Conservation (phyloP, 768 basidiomycete species). For the Leccinum sublutescens region DNA sequence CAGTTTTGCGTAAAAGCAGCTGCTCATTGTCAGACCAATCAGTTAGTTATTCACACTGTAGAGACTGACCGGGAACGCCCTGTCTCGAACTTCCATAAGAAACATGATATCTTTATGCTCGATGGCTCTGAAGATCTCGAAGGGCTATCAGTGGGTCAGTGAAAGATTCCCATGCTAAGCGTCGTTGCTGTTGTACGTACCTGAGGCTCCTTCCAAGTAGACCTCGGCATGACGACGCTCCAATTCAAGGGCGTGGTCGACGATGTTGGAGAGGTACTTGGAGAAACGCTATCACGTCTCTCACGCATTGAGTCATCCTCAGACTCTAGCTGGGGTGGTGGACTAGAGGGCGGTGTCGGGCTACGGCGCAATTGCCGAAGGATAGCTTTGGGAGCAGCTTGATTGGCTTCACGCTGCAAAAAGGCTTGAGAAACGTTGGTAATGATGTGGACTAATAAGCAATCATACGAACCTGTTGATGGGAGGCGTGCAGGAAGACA, state of each 20-base stretch:
- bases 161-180: background rate
- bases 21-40: slow-evolving; percentile 26
- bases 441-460: slow-evolving; percentile 8
- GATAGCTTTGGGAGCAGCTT: slow-evolving; percentile 55
- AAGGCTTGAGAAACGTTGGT: slow-evolving; percentile 49
- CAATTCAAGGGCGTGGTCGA: slow-evolving; percentile 15
- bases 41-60: background rate
- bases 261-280: slow-evolving; percentile 23
- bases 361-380: slow-evolving; percentile 51
- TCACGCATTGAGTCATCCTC: slow-evolving; percentile 11
- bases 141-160: slow-evolving; percentile 38
- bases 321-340: slow-evolving; percentile 13
- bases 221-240: slow-evolving; percentile 15
- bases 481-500: slow-evolving; percentile 73
- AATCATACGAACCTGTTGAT: slow-evolving; percentile 47
- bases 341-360: slow-evolving; percentile 37
- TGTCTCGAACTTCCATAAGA: slow-evolving; percentile 81
- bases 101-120: slow-evolving; percentile 81
- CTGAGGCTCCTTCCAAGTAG: slow-evolving; percentile 54
- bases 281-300: slow-evolving; percentile 17
- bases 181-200: slow-evolving; percentile 27
- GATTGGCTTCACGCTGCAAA: slow-evolving; percentile 67
- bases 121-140: slow-evolving; percentile 77
- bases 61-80: slow-evolving; percentile 68
- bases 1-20: slow-evolving; percentile 82